Base-by-base conservation (phyloP, 495 filamentous ascomycete genomes). In the Trichoderma erinaceum region DNA sequence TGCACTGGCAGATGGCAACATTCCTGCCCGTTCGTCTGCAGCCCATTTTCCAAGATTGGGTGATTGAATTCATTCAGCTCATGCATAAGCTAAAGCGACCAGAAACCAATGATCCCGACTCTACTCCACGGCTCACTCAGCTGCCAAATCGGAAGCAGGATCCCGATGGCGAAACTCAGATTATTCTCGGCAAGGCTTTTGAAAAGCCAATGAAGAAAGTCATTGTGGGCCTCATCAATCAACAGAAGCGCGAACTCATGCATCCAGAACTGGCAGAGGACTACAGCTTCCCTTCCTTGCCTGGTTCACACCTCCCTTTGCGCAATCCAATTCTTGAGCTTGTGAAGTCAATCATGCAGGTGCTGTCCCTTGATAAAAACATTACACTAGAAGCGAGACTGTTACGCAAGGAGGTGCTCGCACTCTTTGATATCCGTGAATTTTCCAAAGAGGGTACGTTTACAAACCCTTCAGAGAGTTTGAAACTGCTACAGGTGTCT, bases 1-100 rank as follows among this genome's bases (percentile, higher is more conserved):
- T 98, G 95, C 91, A 96, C 75, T 99, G 96, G 96, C 96, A 98
- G 76, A 88, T 98, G 69, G 89, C 84, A 67, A 92, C 90, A 7
- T 97, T 97, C 79, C 79, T 99, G 10, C 95, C 95, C 1, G 70
- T 81, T 8, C 85, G 88, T 18, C 86, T 98, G 71, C 92, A 97
- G 73, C 84, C 87, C 23, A 85, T 89, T 67, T 98, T 99, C 83
- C 86, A 93, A 71, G 89, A 97, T 72, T 96, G 92, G 90, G 84
- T 97, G 18, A 86, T 97, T 61, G 93, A 97, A 76, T 97, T 97
- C 78, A 90, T 98, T 71, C 89, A 97, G 71, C 83, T 97, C 65
- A 97, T 99, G 93, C 92, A 97, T 73, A 77, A 82, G 43, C 81
- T 90, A 69, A 97, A 97, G 75, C 85, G 84, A 10, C 91, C 89